Base-by-base conservation (phyloP, 1,284 basidiomycete species). In the Sporisorium scitamineum region DNA sequence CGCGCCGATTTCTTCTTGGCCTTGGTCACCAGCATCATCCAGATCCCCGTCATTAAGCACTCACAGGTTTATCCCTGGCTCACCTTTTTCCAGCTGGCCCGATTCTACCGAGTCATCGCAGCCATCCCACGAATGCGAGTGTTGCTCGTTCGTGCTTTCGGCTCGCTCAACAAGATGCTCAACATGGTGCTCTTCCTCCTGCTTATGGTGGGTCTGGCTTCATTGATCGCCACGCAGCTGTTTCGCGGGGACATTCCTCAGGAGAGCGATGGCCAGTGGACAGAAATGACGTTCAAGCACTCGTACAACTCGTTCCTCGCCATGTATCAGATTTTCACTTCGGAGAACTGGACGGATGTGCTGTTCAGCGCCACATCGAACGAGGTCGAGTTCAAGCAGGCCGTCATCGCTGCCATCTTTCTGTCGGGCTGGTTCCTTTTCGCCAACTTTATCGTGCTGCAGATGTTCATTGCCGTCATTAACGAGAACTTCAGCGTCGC, bases 381-480 rank as follows among this genome's bases (percentile, higher is more conserved):
- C 4, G 93, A 94, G 82, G 84, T 88, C 0, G 85, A 85, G 2
- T 90, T 91, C 31, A 89, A 91, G 7, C 95, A 98, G 85, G 89
- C 90, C 0, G 89, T 90, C 26, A 87, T 97, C 39, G 88, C 92
- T 0, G 90, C 91, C 8, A 86, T 94, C 32, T 95, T 97, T 85
- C 80, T 98, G 16, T 87, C 90, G 14, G 89, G 89, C 6, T 99
- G 96, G 96, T 90, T 97, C 87, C 87, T 97, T 54, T 95, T 99
- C 76, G 91, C 94, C 1, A 96, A 96, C 85, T 96, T 95, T 87
- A 94, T 97, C 80, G 89, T 98, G n/a, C 86, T 97, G 62, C 95
- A 97, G 82, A 94, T 98, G 92, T 97, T 98, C 88, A 95, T 99
- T 82, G 96, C 95, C 37, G 95, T 98, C 58, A 95, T 99, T 88